phyloP scores from a whole-genome alignment of 106 monocot species.

The Xerophyta viscosa region DNA sequence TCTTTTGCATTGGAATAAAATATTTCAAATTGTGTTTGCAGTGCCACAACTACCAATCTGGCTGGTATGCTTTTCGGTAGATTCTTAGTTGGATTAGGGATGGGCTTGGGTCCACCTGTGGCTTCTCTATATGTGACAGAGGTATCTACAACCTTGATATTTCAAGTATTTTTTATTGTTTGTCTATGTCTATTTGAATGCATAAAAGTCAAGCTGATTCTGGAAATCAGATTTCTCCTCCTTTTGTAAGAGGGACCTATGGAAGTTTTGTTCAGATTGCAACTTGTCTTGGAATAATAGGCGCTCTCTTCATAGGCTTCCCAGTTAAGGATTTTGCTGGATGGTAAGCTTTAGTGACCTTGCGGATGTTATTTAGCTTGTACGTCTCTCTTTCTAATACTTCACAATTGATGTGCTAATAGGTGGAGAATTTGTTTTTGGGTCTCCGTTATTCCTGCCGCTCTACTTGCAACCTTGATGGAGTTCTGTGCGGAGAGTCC shows the following conservation, averaged over 20 bases:
- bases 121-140: constrained; percentile 90
- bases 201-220: neutral
- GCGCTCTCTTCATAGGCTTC: constrained; percentile 65
- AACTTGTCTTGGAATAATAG: constrained; percentile 88
- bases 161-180: neutral
- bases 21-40: too few relatives aligned
- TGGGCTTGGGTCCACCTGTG: constrained; percentile 89
- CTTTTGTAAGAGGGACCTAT: constrained; percentile 88
- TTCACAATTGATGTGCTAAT: neutral
- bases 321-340: constrained; percentile 53
- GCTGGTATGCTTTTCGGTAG: constrained; percentile 86
- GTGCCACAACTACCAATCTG: constrained; percentile 56
- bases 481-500: constrained; percentile 97
- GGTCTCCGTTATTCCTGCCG: constrained; percentile 69
- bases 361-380: neutral
- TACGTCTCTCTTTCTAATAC: neutral
- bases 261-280: constrained; percentile 97
- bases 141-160: constrained; percentile 27
- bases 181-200: neutral
- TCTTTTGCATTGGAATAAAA: too few relatives aligned
- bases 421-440: constrained; percentile 99
- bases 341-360: too few relatives aligned
- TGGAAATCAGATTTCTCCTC: constrained; percentile 67
- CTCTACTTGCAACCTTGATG: constrained; percentile 67
- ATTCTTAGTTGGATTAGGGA: constrained; percentile 88